These are phyloP conservation scores for Candida tammaniensis DNA, from an alignment of 805 yeast species.

Conservation along the genomic window DNA sequence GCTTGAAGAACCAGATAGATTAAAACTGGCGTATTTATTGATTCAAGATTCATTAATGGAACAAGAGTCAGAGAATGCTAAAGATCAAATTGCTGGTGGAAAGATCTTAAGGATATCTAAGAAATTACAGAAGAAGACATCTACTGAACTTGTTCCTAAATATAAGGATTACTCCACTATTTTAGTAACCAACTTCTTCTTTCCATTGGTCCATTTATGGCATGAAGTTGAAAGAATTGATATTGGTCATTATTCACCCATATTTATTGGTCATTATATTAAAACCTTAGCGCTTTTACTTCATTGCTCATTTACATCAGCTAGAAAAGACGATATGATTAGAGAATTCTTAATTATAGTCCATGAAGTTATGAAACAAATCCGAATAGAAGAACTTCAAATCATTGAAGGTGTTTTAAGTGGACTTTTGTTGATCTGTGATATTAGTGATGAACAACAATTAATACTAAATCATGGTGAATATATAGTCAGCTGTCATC, in stretches of 20 bases:
- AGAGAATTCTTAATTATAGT: constrained; percentile 46
- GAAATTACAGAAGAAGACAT: constrained; percentile 19
- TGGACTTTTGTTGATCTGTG: constrained; percentile 33
- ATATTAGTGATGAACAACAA: constrained; percentile 28
- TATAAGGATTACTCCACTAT: constrained; percentile 40
- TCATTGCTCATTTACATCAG: constrained; percentile 55
- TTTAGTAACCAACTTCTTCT: constrained; percentile 46
- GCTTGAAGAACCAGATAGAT: background rate
- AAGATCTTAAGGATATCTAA: constrained; percentile 43
- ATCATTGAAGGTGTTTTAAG: constrained; percentile 38
- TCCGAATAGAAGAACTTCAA: constrained; percentile 27
- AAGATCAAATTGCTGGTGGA: constrained; percentile 36
- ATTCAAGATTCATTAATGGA: constrained; percentile 35
- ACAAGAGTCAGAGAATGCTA: constrained; percentile 28
- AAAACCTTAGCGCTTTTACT: constrained; percentile 56
- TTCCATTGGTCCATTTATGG: constrained; percentile 56
- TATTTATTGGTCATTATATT: constrained; percentile 57
- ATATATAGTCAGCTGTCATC: constrained; percentile 20
- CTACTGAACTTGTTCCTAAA: constrained; percentile 11
- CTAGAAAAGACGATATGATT: constrained; percentile 54
- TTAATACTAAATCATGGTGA: constrained; percentile 20
- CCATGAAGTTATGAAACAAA: constrained; percentile 18
- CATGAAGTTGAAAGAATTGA: constrained; percentile 44
- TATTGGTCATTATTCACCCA: constrained; percentile 52
- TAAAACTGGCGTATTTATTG: constrained; percentile 5